A percentile compares a stretch with the other conserved stretches of the same genome.
phyloP scores from a whole-genome alignment of 345 rosid genomes.

The Eucalyptus shirleyi region DNA sequence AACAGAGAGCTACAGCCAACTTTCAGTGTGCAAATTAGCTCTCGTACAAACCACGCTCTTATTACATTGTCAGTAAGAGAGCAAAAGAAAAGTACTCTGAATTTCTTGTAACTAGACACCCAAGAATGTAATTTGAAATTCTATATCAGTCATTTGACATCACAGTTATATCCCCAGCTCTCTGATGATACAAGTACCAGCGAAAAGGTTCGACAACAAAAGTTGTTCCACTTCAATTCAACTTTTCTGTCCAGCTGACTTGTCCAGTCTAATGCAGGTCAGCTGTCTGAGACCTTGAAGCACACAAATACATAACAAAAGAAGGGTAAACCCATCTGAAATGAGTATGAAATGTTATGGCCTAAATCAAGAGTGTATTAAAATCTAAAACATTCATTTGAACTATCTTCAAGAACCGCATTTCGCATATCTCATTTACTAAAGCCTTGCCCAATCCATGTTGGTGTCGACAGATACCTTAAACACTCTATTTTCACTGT shows the following conservation, averaged over 20 bases:
- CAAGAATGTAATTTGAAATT: too few relatives aligned
- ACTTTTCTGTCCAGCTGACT: background rate
- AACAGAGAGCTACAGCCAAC: background rate
- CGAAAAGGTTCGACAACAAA: background rate
- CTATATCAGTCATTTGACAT: background rate
- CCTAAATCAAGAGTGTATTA: too few relatives aligned
- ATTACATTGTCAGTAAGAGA: background rate
- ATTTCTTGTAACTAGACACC: too few relatives aligned
- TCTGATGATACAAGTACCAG: background rate
- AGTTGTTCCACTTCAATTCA: background rate
- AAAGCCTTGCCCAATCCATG: too few relatives aligned
- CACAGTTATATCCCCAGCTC: background rate
- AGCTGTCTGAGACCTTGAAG: background rate
- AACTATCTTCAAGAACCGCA: too few relatives aligned
- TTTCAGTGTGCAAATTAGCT: background rate
- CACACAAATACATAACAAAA: background rate
- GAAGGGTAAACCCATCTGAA: background rate
- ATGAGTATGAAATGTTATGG: background rate
- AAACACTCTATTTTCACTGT: too few relatives aligned
- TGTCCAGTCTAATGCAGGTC: background rate
- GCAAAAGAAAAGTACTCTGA: too few relatives aligned
- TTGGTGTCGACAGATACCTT: too few relatives aligned
- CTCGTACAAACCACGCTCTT: background rate
- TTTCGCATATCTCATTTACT: too few relatives aligned
- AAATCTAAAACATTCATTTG: too few relatives aligned